A percentile compares a stretch with the other conserved stretches of the same genome.
These are phyloP conservation scores for Russula emetica DNA, from an alignment of 768 basidiomycete species.

Conservation along the genomic window DNA sequence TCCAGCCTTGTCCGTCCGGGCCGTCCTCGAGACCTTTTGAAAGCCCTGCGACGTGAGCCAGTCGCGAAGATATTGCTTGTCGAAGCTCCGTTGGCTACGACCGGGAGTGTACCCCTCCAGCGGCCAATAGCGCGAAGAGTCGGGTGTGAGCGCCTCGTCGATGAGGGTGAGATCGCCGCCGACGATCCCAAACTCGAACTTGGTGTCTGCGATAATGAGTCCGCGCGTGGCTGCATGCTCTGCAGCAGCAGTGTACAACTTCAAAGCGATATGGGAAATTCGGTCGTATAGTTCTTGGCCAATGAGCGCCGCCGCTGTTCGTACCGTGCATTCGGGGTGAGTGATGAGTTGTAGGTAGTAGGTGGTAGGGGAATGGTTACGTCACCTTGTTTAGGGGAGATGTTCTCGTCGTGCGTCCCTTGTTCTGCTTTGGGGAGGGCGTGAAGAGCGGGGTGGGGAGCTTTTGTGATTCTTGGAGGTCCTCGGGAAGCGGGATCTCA, in stretches of 20 bases:
- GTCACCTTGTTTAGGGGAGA: slow-evolving; percentile 91
- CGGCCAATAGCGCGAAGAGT: slow-evolving; percentile 98
- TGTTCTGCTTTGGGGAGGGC: slow-evolving; percentile 93
- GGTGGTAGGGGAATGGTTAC: slow-evolving; percentile 1
- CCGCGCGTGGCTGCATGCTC: slow-evolving; percentile 68
- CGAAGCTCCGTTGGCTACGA: slow-evolving; percentile 80
- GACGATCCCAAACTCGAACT: slow-evolving; percentile 95
- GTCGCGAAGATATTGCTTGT: slow-evolving; percentile 94
- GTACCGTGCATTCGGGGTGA: neutral
- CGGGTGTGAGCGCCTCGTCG: slow-evolving; percentile 96
- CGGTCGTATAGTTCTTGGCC: slow-evolving; percentile 59
- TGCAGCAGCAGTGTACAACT: slow-evolving; percentile 71
- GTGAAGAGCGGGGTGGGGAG: slow-evolving; percentile 85
- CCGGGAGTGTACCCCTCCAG: slow-evolving; percentile 67
- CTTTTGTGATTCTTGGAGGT: slow-evolving; percentile 80
- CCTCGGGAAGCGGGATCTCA: slow-evolving; percentile 69
- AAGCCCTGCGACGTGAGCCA: slow-evolving; percentile 77
- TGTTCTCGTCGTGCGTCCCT: slow-evolving; percentile 95
- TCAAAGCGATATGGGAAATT: slow-evolving; percentile 56
- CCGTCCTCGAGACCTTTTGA: slow-evolving; percentile 72
- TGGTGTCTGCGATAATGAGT: slow-evolving; percentile 95
- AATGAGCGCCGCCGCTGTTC: slow-evolving; percentile 57
- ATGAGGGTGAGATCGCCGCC: slow-evolving; percentile 69
- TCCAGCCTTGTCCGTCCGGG: slow-evolving; percentile 69
- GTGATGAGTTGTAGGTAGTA: neutral